These are phyloP conservation scores for Trichophyton simii DNA, from an alignment of 2,329 filamentous ascomycete genomes.

Conservation along the genomic window DNA sequence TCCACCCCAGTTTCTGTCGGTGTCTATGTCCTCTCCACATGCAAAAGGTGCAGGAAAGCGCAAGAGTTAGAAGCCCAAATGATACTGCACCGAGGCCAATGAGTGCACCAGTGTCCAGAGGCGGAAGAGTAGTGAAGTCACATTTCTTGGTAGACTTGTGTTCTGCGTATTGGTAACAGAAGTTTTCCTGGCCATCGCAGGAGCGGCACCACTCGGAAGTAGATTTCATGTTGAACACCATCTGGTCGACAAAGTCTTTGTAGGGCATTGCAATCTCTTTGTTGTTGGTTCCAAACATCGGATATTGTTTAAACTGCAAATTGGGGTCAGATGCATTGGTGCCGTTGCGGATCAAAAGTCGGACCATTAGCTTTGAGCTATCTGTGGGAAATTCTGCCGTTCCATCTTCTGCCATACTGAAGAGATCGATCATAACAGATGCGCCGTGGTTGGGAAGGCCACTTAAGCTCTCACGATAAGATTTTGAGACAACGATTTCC, in stretches of 20 bases:
- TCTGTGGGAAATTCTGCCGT: slow-evolving; percentile 26
- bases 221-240: slow-evolving; percentile 33
- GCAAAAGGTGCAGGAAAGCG: no score
- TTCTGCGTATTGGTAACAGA: slow-evolving; percentile 35
- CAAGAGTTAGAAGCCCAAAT: no score
- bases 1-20: no score
- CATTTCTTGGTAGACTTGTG: not conserved
- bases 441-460: slow-evolving; percentile 38
- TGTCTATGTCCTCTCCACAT: no score
- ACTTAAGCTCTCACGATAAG: slow-evolving; percentile 22
- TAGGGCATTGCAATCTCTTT: slow-evolving; percentile 38
- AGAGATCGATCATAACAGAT: slow-evolving; percentile 42
- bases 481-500: slow-evolving; percentile 23
- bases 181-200: slow-evolving; percentile 37
- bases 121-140: not conserved
- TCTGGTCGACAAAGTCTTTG: slow-evolving; percentile 37
- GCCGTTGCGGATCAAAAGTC: slow-evolving; percentile 47
- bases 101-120: not conserved
- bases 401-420: slow-evolving; percentile 22
- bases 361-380: slow-evolving; percentile 39
- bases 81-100: not conserved
- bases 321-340: slow-evolving; percentile 28
- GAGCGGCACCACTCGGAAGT: slow-evolving; percentile 41
- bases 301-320: slow-evolving; percentile 30
- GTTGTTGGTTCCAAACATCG: slow-evolving; percentile 40